Evolutionary conservation across 164 flowering plant genomes (phyloP), one percentile per base, ranked within the genome.

Genomic region (Nelumbo lutea): DNA sequence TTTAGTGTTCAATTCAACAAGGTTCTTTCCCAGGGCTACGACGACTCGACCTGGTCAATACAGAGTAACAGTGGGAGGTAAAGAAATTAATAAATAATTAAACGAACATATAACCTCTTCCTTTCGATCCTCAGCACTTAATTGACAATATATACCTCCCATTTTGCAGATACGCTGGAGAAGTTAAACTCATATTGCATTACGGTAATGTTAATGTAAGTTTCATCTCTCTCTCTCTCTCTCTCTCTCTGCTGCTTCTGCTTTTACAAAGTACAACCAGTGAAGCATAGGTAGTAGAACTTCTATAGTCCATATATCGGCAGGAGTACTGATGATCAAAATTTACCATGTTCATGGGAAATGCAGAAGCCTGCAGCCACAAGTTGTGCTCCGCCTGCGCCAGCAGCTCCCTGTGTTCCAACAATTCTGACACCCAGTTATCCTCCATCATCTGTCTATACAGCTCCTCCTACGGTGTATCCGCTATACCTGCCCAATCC

Each of bases 1-100:
- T 75, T 7, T 65, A 94, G 97, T 88, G 66, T 87, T 82, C 93
- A 83, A 71, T 77, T 94, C 61, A 84, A 78, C 10, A 92, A 89
- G 70, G 98, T 84, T 72, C 88, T 94, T 50, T 73, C 86, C 1
- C 76, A 86, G 65, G 98, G 98, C 9, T 94, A 58, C 61, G 98
- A 94, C 58, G 97, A 90, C 64, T 75, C 76, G 10, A 4, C 86
- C 41, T 90, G 98, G 98, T 64, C 91, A 5, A 67, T 93, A 51
- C 93, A 87, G 71, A 78, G 81, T 46, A 89, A 85, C 73, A 82
- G 73, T 68, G 94, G 96, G 68, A 86, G 92, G 96, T 90, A 67
- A 40, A 14, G 8, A 15, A 42, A 45, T 38, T 27, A 27, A 27
- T 27, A 27, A 27, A 27, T 27, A 27, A 27, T 27, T 27, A 27